Conservation (phyloP, 1,284 basidiomycete species). For the Rhodotorula sp. region DNA sequence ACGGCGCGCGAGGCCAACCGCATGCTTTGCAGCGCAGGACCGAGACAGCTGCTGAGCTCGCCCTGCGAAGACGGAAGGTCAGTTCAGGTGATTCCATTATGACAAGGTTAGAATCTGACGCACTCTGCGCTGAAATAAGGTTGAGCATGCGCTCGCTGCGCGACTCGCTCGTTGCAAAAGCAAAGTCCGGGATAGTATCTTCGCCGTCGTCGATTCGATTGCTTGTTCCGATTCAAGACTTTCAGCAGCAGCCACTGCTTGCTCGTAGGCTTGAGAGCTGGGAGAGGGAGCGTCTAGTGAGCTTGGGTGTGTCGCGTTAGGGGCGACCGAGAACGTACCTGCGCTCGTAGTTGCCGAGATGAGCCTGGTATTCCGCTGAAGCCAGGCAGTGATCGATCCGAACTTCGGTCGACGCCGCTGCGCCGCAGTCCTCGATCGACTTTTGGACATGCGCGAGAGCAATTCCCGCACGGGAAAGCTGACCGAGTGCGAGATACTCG, state of each 20-base stretch:
- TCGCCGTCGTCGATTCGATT: constrained; percentile 51
- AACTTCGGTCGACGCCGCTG: constrained; percentile 51
- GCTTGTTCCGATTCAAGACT: constrained; percentile 47
- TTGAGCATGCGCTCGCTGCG: constrained; percentile 66
- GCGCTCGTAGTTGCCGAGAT: constrained; percentile 60
- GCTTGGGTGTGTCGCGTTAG: constrained; percentile 25
- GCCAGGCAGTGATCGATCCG: constrained; percentile 59
- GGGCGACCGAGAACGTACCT: constrained; percentile 56
- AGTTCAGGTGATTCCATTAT: constrained; percentile 3
- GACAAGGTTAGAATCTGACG: not conserved
- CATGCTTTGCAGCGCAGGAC: constrained; percentile 66
- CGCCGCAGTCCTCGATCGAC: constrained; percentile 50
- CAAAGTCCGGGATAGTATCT: constrained; percentile 61
- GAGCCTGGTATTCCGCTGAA: constrained; percentile 65
- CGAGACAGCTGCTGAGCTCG: constrained; percentile 62
- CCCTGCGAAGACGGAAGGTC: constrained; percentile 55
- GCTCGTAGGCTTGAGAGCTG: constrained; percentile 55
- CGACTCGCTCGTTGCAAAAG: constrained; percentile 67
- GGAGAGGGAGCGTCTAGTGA: not conserved
- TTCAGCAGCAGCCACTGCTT: constrained; percentile 59
- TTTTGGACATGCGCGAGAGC: constrained; percentile 63
- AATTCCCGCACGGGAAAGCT: constrained; percentile 62
- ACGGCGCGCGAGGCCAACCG: constrained; percentile 76
- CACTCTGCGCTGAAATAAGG: constrained; percentile 68
- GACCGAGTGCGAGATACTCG: constrained; percentile 75